Evolutionary conservation across 2,329 filamentous ascomycete genomes (phyloP), one percentile per base, ranked within the genome.

Genomic region (Nemania abortiva): DNA sequence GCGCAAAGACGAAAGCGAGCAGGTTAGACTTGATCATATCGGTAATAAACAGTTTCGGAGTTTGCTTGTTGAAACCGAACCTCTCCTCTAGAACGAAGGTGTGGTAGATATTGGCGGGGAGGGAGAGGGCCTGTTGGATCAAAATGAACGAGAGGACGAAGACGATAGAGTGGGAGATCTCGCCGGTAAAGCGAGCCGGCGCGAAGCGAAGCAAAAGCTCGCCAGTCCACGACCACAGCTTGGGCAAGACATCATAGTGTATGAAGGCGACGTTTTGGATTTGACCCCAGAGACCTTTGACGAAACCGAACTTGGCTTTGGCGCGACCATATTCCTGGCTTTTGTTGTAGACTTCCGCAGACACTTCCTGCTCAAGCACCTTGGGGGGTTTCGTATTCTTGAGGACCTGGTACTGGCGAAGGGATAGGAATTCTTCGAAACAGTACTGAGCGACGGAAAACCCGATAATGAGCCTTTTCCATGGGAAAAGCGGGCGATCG

Each of bases 21-120:
- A 93, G 86, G 81, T 97, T 94, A 37, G 91, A 90, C 87, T 99
- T 99, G 84, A 98, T 81, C 84, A 97, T 90, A 80, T 99, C 96
- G 76, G 89, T 92, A 62, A 98, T 79, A 86, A 95, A 99, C 34
- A 98, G 86, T 81, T 90, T 90, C 64, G 94, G 84, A 0, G 96
- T 98, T 86, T 97, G 94, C 85, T 99, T 99, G 83, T 99, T 99
- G 89, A 99, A 99, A 58, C 96, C 96, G 76, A 97, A 99, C 79
- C 94, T 92, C 83, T 98, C 95, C 82, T 99, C 96, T 65, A 99
- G 86, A 56, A 98, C 93, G 78, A 99, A 99, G 13, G 94, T 96
- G 83, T 95, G 91, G 85, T 98, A 99, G 81, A 98, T 90, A 64
- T 90, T 92, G 69, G 90, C 88, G 2, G 96, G 96, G 62, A 98